Percentiles rank a stretch among this genome's conserved stretches.
These are phyloP conservation scores for Magnaporthiopsis rhizophila DNA, from an alignment of 2,329 filamentous ascomycete species.

Conservation along the genomic window DNA sequence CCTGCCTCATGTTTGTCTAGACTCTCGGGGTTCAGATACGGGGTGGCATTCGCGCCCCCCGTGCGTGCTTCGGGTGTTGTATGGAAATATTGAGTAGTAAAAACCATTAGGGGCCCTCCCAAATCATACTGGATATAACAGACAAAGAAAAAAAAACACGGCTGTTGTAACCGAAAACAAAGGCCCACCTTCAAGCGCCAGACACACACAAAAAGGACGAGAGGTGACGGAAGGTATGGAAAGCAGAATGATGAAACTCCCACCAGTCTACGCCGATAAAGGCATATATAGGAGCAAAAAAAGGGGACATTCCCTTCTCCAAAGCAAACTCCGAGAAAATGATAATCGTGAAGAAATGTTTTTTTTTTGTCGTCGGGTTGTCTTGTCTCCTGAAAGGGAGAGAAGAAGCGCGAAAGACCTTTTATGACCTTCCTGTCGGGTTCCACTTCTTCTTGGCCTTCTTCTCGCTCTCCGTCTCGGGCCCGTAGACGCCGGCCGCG, in stretches of 20 bases:
- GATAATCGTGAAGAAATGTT: not conserved
- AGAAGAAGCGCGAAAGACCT: no score
- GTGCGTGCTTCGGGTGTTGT: not conserved
- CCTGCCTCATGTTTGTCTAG: no score
- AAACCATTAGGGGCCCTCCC: not conserved
- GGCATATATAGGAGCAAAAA: not conserved
- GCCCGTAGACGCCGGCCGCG: conserved; percentile 22
- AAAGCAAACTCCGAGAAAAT: not conserved
- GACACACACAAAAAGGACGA: not conserved
- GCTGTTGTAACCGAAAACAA: not conserved
- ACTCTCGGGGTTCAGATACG: no score
- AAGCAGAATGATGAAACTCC: not conserved
- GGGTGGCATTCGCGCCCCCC: no score
- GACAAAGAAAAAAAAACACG: not conserved
- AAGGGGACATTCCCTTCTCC: not conserved
- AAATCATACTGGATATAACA: not conserved
- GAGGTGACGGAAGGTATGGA: not conserved
- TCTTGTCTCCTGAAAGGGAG: no score
- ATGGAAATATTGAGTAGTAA: not conserved
- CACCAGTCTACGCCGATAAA: not conserved
- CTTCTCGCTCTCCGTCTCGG: conserved; percentile 18
- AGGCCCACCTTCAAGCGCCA: not conserved
- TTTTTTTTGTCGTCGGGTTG: not conserved
- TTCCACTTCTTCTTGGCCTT: conserved; percentile 42
- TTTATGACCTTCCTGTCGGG: conserved; percentile 34